These are phyloP conservation scores for Cladophialophora chaetospira DNA, from an alignment of 2,329 filamentous ascomycete genomes.

Conservation along the genomic window DNA sequence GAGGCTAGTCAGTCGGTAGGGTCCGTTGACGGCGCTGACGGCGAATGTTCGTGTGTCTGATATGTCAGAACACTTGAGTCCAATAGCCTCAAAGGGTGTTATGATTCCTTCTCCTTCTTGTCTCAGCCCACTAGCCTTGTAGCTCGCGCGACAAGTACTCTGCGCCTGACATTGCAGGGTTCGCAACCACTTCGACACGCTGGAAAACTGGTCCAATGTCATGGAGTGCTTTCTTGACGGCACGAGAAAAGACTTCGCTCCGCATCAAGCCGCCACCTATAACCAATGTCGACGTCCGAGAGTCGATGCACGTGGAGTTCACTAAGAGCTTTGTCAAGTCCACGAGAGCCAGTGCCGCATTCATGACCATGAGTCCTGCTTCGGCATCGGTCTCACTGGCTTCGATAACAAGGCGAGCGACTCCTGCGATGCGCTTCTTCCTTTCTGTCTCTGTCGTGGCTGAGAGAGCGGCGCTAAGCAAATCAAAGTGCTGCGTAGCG, in stretches of 20 bases:
- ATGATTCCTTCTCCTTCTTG: too few relatives aligned
- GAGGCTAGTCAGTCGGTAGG: too few relatives aligned
- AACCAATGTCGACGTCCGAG: not conserved
- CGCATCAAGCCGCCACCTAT: constrained; percentile 17
- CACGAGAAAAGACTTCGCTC: not conserved
- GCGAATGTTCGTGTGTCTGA: too few relatives aligned
- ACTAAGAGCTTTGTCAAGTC: not conserved
- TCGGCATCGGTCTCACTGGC: not conserved
- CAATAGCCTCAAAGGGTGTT: too few relatives aligned
- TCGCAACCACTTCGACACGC: constrained; percentile 1
- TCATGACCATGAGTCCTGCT: constrained; percentile 3
- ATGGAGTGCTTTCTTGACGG: not conserved
- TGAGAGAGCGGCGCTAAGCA: constrained; percentile 7
- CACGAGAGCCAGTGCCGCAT: not conserved
- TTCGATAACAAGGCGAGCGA: constrained; percentile 13
- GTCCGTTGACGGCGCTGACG: too few relatives aligned
- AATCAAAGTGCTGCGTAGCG: not conserved
- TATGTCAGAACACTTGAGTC: too few relatives aligned
- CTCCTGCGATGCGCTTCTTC: constrained; percentile 10
- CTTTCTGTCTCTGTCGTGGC: not conserved
- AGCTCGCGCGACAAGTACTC: not conserved
- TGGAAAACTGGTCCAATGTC: not conserved
- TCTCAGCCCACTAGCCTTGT: too few relatives aligned
- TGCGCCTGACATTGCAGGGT: constrained; percentile 5
- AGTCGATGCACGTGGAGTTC: not conserved